These are phyloP conservation scores for Uromyces viciae-fabae DNA, from an alignment of 1,284 basidiomycete genomes.

Conservation along the genomic window DNA sequence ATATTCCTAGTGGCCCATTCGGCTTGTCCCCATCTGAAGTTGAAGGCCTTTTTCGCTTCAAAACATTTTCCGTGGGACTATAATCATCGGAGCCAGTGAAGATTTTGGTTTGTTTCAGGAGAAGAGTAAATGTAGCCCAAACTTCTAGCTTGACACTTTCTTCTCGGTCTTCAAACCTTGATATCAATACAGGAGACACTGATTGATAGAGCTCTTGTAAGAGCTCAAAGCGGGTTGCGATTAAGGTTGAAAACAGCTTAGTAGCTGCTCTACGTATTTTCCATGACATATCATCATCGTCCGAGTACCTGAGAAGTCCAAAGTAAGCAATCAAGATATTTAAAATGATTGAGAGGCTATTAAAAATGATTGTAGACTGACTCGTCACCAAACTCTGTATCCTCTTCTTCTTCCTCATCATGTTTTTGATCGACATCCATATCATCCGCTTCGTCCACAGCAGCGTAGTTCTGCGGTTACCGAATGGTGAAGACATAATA, in stretches of 20 bases:
- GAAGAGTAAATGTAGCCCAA: conserved; percentile 74
- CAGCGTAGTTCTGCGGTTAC: conserved; percentile 69
- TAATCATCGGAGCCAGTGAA: conserved; percentile 56
- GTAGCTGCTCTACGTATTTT: conserved; percentile 91
- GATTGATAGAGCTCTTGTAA: conserved; percentile 72
- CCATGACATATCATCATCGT: conserved; percentile 98
- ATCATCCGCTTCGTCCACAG: conserved; percentile 70
- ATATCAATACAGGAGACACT: conserved; percentile 80
- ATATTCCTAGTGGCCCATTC: conserved; percentile 54
- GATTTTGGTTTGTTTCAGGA: conserved; percentile 71
- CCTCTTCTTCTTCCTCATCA: conserved; percentile 62
- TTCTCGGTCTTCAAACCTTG: conserved; percentile 89
- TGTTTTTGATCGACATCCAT: conserved; percentile 71
- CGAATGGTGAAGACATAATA: conserved; percentile 3
- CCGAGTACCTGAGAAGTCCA: conserved; percentile 68
- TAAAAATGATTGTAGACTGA: conserved; percentile 54
- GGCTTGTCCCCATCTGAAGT: conserved; percentile 5
- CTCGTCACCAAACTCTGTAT: conserved; percentile 73
- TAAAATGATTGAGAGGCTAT: background rate
- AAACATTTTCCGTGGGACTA: conserved; percentile 23
- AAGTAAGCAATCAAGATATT: background rate
- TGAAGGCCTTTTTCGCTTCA: conserved; percentile 41
- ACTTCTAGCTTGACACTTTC: conserved; percentile 92
- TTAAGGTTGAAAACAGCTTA: conserved; percentile 77
- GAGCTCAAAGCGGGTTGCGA: conserved; percentile 81